phyloP scores from a whole-genome alignment of 768 basidiomycete genomes.

The Mycena sanguinolenta region DNA sequence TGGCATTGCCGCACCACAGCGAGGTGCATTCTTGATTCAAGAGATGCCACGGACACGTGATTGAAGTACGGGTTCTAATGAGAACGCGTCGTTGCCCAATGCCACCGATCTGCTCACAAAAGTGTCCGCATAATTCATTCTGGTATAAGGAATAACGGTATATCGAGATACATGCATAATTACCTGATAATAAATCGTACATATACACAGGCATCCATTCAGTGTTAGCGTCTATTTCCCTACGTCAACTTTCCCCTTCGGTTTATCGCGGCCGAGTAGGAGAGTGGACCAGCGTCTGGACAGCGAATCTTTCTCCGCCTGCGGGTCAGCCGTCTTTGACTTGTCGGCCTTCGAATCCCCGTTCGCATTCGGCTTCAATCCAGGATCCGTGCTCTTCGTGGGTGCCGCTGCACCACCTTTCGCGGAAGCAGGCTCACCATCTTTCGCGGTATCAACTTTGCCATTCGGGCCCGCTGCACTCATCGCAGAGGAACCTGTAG shows the following conservation, averaged over 20 bases:
- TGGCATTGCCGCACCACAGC: too few relatives aligned
- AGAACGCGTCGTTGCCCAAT: too few relatives aligned
- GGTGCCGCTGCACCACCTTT: background rate
- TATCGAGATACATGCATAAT: conserved; percentile 1
- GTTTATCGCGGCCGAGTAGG: background rate
- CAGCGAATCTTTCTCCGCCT: background rate
- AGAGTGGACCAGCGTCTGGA: conserved; percentile 4
- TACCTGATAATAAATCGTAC: background rate
- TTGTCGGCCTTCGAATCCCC: background rate
- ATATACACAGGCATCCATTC: background rate
- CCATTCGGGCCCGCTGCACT: background rate
- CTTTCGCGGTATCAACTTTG: background rate
- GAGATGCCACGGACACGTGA: background rate
- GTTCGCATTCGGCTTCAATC: background rate
- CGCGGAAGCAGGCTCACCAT: background rate
- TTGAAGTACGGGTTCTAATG: background rate
- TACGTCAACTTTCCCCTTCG: background rate
- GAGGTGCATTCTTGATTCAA: too few relatives aligned
- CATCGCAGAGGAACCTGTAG: background rate
- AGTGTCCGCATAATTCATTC: too few relatives aligned
- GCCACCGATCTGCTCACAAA: too few relatives aligned
- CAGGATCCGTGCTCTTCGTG: background rate
- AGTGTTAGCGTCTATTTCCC: background rate
- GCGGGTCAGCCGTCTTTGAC: background rate
- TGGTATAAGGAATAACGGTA: background rate